A percentile compares a stretch with the other conserved stretches of the same genome.
Conservation (phyloP, 768 basidiomycete species). For the Infundibulicybe gibba region DNA sequence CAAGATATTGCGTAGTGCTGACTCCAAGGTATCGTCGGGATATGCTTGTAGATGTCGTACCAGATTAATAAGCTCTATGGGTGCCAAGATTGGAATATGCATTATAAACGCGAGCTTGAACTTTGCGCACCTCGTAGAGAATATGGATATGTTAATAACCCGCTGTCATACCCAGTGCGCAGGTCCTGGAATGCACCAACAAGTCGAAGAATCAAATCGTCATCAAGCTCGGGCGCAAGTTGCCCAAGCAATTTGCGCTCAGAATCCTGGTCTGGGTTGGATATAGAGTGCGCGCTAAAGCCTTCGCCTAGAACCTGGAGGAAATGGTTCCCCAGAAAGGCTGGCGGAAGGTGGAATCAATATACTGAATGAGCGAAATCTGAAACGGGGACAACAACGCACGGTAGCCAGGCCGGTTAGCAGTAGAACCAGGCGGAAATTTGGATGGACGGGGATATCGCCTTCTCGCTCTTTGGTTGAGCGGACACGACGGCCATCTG, state of each 20-base stretch:
- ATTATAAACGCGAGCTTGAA: not conserved
- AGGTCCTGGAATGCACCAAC: constrained; percentile 66
- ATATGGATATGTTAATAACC: constrained; percentile 62
- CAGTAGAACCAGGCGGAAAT: constrained; percentile 59
- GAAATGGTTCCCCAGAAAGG: constrained; percentile 73
- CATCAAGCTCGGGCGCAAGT: constrained; percentile 55
- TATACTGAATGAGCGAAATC: not conserved
- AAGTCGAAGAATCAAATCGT: constrained; percentile 50
- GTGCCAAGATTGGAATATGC: not conserved
- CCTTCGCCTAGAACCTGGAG: constrained; percentile 69
- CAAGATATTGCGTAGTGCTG: constrained; percentile 59
- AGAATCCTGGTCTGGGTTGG: constrained; percentile 66
- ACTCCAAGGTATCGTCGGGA: constrained; percentile 53
- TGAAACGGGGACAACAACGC: constrained; percentile 13
- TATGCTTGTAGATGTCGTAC: constrained; percentile 62
- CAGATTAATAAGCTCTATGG: constrained; percentile 60
- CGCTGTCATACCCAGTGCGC: constrained; percentile 52
- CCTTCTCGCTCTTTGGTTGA: constrained; percentile 38
- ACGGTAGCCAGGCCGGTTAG: constrained; percentile 72
- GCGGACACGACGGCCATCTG: constrained; percentile 59
- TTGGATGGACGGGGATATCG: constrained; percentile 60
- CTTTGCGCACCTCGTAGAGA: constrained; percentile 52
- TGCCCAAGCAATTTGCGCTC: constrained; percentile 57
- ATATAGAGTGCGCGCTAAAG: constrained; percentile 63
- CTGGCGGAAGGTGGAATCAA: constrained; percentile 25